phyloP scores from a whole-genome alignment of 2,329 filamentous ascomycete species.

The Pseudogymnoascus sp. region DNA sequence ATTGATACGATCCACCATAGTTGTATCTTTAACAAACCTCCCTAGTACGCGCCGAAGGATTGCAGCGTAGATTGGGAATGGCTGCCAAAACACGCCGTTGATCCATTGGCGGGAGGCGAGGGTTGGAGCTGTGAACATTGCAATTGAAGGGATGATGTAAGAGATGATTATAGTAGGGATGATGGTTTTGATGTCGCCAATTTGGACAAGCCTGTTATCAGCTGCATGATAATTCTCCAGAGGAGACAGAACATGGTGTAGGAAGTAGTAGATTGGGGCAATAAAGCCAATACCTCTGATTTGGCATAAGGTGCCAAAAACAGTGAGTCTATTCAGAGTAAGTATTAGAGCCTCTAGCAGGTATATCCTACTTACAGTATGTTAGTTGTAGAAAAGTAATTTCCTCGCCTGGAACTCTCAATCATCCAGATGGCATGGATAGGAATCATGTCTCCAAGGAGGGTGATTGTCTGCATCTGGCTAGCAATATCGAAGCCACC shows the following conservation, averaged over 20 bases:
- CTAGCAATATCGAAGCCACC: constrained; percentile 14
- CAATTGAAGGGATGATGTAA: constrained; percentile 22
- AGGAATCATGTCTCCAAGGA: constrained; percentile 21
- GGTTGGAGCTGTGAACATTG: constrained; percentile 18
- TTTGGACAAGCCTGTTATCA: constrained; percentile 27
- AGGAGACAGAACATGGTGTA: constrained; percentile 24
- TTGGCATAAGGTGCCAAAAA: constrained; percentile 18
- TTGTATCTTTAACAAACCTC: constrained; percentile 4
- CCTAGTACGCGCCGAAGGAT: background rate
- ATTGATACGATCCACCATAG: background rate
- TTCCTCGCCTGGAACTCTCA: constrained; percentile 19
- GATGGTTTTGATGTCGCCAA: constrained; percentile 24
- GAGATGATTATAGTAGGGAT: constrained; percentile 23
- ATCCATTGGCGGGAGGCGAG: constrained; percentile 21
- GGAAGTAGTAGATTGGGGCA: constrained; percentile 26
- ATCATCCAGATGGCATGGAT: constrained; percentile 18
- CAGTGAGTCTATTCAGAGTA: constrained; percentile 16
- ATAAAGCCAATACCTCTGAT: constrained; percentile 23
- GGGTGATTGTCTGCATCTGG: constrained; percentile 19
- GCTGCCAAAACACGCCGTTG: background rate
- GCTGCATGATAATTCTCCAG: constrained; percentile 23
- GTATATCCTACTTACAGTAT: background rate
- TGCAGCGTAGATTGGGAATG: constrained; percentile 2
- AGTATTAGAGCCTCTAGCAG: background rate
- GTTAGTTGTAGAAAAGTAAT: constrained; percentile 21